Conservation (phyloP, 305 asterid genomes). For the Lippia alba region DNA sequence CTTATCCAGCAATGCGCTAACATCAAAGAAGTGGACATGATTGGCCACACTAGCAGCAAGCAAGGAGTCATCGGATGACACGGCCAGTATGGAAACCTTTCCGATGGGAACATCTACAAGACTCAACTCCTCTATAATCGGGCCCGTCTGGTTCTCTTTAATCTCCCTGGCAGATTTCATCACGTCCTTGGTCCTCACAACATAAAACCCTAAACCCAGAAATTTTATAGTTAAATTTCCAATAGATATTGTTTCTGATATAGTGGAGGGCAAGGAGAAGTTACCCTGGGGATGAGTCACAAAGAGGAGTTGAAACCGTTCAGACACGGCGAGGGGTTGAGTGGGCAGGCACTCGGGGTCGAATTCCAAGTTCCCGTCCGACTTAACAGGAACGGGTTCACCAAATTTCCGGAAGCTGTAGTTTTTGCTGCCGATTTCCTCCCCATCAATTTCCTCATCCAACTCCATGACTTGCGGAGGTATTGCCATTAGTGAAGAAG, state of each 20-base stretch:
- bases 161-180: constrained; percentile 67
- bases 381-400: constrained; percentile 56
- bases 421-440: constrained; percentile 52
- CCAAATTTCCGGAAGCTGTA: constrained; percentile 73
- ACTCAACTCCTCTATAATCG: constrained; percentile 63
- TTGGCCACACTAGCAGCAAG: constrained; percentile 71
- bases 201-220: constrained; percentile 79
- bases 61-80: constrained; percentile 72
- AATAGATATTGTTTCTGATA: neutral
- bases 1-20: constrained; percentile 81
- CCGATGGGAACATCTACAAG: constrained; percentile 66
- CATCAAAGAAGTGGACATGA: constrained; percentile 71
- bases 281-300: constrained; percentile 75
- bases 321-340: constrained; percentile 80
- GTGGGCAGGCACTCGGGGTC: constrained; percentile 62
- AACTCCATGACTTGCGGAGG: constrained; percentile 42
- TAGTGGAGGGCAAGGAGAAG: neutral
- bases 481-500: constrained; percentile 30
- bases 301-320: constrained; percentile 75
- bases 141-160: constrained; percentile 55
- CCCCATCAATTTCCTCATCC: constrained; percentile 74
- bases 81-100: constrained; percentile 62
- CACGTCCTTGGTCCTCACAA: constrained; percentile 77
- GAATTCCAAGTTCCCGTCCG: constrained; percentile 43
- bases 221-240: constrained; percentile 6